These are phyloP conservation scores for Pythium pectinolyticum DNA, from an alignment of 352 stramenopile species.

Conservation along the genomic window DNA sequence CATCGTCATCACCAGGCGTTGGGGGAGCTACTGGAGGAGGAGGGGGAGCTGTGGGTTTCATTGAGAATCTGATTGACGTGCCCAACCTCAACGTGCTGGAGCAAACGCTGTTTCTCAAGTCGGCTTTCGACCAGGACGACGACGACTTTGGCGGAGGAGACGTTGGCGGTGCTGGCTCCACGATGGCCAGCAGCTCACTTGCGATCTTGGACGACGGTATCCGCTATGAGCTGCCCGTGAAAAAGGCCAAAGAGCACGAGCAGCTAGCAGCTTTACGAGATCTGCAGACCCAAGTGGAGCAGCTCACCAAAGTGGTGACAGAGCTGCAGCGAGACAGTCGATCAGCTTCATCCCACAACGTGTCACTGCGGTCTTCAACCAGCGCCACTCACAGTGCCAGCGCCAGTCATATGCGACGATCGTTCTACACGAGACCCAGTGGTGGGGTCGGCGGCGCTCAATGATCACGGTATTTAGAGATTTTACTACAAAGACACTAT, in stretches of 20 bases:
- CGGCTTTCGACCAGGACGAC: conserved; percentile 45
- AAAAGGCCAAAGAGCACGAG: conserved; percentile 33
- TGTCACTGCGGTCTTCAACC: too few relatives aligned
- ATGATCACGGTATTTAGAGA: neutral
- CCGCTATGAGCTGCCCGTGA: conserved; percentile 53
- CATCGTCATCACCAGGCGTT: too few relatives aligned
- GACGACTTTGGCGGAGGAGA: too few relatives aligned
- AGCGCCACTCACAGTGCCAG: too few relatives aligned
- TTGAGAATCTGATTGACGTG: conserved; percentile 35
- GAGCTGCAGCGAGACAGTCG: too few relatives aligned
- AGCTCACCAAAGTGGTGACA: conserved; percentile 38
- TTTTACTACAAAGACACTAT: neutral
- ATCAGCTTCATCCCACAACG: too few relatives aligned
- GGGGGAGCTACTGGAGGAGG: too few relatives aligned
- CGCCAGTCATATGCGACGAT: conserved; percentile 3
- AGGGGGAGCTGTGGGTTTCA: conserved; percentile 8
- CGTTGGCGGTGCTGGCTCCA: neutral
- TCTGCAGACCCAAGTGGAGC: conserved; percentile 40
- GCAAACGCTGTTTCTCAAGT: conserved; percentile 45
- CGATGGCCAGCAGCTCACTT: conserved; percentile 8
- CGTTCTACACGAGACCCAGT: neutral
- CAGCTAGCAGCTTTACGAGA: conserved; percentile 31
- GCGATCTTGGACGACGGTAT: conserved; percentile 49
- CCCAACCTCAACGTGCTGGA: conserved; percentile 38
- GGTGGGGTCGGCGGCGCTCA: too few relatives aligned